Evolutionary conservation across 2,329 filamentous ascomycete species (phyloP).

Genomic region (Coniochaeta sp.): DNA sequence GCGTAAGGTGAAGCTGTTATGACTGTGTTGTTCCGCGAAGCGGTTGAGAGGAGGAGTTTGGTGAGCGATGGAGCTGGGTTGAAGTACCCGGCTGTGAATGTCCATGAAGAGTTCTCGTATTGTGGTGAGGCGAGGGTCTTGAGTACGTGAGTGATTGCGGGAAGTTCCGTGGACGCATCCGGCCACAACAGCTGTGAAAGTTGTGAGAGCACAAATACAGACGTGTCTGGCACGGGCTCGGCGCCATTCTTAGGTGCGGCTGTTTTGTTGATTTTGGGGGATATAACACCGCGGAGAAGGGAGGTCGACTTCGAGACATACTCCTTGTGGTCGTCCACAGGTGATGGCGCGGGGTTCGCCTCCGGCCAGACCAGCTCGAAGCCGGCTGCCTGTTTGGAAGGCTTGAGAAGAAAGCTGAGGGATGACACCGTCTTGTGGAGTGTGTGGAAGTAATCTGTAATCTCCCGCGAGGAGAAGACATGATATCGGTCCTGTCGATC

Average conservation of each 20-base stretch:
- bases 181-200: constrained; percentile 77
- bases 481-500: constrained; percentile 95
- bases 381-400: constrained; percentile 46
- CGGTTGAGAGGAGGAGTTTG: constrained; percentile 68
- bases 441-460: constrained; percentile 75
- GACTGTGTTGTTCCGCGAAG: constrained; percentile 66
- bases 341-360: constrained; percentile 67
- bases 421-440: constrained; percentile 73
- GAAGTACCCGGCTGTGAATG: constrained; percentile 97
- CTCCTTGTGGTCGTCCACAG: constrained; percentile 58
- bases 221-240: constrained; percentile 43
- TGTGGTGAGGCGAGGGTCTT: constrained; percentile 55
- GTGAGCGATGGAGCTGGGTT: constrained; percentile 87
- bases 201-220: constrained; percentile 80
- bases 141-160: constrained; percentile 69
- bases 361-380: constrained; percentile 67
- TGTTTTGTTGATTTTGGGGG: constrained; percentile 29
- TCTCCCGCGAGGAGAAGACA: constrained; percentile 69
- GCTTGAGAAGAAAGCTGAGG: constrained; percentile 74
- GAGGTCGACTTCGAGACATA: constrained; percentile 66
- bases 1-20: constrained; percentile 89
- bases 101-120: constrained; percentile 72
- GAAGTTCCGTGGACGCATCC: constrained; percentile 82
- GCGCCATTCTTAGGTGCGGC: constrained; percentile 8
- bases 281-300: constrained; percentile 60